Base-by-base conservation (phyloP, 2,329 filamentous ascomycete species). In the Fusarium fujikuroi region DNA sequence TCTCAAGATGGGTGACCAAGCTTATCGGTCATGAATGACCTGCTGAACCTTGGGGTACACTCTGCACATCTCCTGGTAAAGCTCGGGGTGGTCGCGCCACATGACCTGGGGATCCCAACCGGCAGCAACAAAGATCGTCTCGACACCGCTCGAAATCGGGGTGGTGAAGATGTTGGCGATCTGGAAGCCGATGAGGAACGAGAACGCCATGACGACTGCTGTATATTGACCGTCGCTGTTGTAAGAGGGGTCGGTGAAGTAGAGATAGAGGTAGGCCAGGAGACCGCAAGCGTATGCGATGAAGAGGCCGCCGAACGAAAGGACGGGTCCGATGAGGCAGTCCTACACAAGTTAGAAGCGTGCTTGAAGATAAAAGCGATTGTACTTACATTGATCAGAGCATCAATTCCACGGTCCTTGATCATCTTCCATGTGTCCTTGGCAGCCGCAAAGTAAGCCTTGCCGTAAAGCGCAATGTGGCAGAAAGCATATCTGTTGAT, bases 361-460 rank as follows among this genome's bases (percentile, higher is more conserved):
- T 2, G 7, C n/a, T 23, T 5, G 2, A 15, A n/a, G 11, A 12
- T 1, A 23, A 14, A 11, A 18, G 0, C 9, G 3, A 8, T 0
- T 23, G 3, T 14, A 73, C 83, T 77, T 76, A 85, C 84, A 78
- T 97, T 97, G 76, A 97, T 88, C 4, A 98, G 88, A 0, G 94
- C 95, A 77, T 98, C 95, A 68, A 98, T 92, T 34, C 95, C 95
- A 37, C 95, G 93, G 78, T 97, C 90, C 81, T 95, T 95, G 85
- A 97, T 95, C 92, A 97, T 93, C 66, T 79, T 90, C 93, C 94
- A 97, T 0, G 94, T 97, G 76, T 94, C 93, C 83, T 97, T 97
- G 40, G 95, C 95, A 1, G 95, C 93, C 2, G 90, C 87, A 61
- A 98, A 88, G 80, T 98, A 98, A 2, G 92, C 85, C 81, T 97